Base-by-base conservation (phyloP, 805 yeast genomes). In the Starmerella khaoyaiensis region DNA sequence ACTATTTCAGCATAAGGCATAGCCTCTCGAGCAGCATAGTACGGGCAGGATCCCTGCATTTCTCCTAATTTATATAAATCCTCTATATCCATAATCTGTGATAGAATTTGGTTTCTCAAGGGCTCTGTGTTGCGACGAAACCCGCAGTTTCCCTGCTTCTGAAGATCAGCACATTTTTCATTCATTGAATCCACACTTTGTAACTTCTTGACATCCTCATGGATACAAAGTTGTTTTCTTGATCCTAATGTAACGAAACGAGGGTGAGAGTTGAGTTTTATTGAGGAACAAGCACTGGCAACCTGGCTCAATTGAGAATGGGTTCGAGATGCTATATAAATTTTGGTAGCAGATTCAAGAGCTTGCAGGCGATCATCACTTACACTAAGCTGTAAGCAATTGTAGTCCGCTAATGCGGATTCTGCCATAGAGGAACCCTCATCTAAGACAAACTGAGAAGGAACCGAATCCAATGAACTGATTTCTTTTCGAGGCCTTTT, bases 251-350 rank as follows among this genome's bases (percentile, higher is more conserved):
- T 77, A 5, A 79, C 49, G 47, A 71, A 79, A 50, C 82, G 80
- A 4, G 71, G 61, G 33, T 72, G 63, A 0, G 93, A 68, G 2
- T 79, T 77, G 39, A 82, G 76, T 0, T 59, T 44, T 0, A 93
- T 72, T 18, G 78, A 51, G 30, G 63, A 54, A 26, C 86, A 57
- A 48, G 87, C 95, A 12, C 71, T 68, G 0, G 83, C 71, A 51
- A 86, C 80, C 52, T 86, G 97, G 25, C 65, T 64, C 31, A 86
- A 61, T 54, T 86, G 97, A 0, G 95, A 81, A 52, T 86, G 96
- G 0, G 97, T 86, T 56, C 97, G 63, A 2, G 95, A 82, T 0
- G 93, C 67, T 52, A 75, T 84, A 47, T 59, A 71, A 1, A 86
- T 71, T 47, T 74, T 70, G 1, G 62, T 50, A 0, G 71, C 63